A percentile compares a stretch with the other conserved stretches of the same genome.
Evolutionary conservation across 2,329 filamentous ascomycete genomes (phyloP).

Genomic region (Aspergillus pseudonomiae): DNA sequence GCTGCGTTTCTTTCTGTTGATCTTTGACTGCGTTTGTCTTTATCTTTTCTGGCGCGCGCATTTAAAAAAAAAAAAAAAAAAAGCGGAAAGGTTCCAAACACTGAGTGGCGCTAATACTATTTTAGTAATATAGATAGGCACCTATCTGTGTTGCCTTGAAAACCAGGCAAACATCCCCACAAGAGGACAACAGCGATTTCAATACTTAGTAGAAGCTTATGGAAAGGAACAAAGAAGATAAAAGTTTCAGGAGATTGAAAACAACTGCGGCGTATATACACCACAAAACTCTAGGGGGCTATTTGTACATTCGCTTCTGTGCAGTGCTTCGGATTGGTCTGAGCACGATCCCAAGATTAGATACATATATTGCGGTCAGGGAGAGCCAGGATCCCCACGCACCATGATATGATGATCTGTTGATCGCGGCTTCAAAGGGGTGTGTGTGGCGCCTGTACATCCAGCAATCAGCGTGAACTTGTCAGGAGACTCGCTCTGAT

Average conservation of each 20-base stretch:
- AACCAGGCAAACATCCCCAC: slow-evolving; percentile 19
- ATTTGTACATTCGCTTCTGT: background rate
- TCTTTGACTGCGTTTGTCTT: slow-evolving; percentile 6
- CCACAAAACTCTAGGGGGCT: background rate
- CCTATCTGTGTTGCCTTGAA: slow-evolving; percentile 13
- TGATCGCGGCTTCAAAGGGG: slow-evolving; percentile 13
- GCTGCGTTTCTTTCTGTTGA: background rate
- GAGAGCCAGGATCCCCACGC: slow-evolving; percentile 13
- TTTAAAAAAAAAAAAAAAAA: slow-evolving; percentile 17
- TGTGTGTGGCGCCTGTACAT: slow-evolving; percentile 11
- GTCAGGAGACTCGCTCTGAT: slow-evolving; percentile 24
- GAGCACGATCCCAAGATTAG: background rate
- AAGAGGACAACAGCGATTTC: background rate
- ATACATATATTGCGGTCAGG: slow-evolving; percentile 14
- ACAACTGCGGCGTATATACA: background rate
- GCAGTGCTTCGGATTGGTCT: background rate
- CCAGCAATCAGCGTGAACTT: slow-evolving; percentile 18
- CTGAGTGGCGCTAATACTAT: slow-evolving; percentile 14
- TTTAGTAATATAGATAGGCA: slow-evolving; percentile 10
- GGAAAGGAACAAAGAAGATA: background rate
- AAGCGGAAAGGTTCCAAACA: slow-evolving; percentile 9
- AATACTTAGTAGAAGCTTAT: background rate
- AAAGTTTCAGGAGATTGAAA: background rate
- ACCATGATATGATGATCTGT: slow-evolving; percentile 9
- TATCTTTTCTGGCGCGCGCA: slow-evolving; percentile 17